phyloP scores from a whole-genome alignment of 2,329 filamentous ascomycete genomes.

The Blastomyces percursus region DNA sequence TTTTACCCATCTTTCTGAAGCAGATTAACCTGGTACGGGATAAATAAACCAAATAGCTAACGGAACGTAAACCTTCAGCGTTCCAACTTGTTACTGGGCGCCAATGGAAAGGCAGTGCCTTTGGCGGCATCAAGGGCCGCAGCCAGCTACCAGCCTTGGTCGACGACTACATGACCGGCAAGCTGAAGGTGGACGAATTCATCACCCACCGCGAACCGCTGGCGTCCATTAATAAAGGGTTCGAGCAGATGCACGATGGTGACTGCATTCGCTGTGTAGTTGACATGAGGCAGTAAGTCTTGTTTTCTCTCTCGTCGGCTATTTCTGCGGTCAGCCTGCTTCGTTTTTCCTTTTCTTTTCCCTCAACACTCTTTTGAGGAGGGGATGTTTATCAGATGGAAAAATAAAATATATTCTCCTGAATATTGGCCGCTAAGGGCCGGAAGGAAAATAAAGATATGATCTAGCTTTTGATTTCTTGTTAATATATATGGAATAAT shows the following conservation, averaged over 20 bases:
- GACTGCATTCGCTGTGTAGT: conserved; percentile 96
- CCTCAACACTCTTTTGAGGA: background rate
- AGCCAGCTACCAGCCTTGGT: conserved; percentile 82
- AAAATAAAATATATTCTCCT: no score
- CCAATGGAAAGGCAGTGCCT: conserved; percentile 95
- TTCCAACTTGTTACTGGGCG: conserved; percentile 98
- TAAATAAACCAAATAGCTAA: background rate
- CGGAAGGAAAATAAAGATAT: background rate
- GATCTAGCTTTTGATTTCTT: background rate
- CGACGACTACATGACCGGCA: conserved; percentile 74
- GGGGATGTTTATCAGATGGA: background rate
- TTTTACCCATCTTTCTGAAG: background rate
- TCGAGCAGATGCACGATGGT: conserved; percentile 86
- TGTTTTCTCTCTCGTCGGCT: background rate
- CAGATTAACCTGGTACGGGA: background rate
- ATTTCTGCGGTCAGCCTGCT: background rate
- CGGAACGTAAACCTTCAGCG: conserved; percentile 41
- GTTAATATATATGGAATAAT: background rate
- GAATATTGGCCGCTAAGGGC: background rate
- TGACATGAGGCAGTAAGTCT: conserved; percentile 41
- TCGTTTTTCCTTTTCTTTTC: background rate
- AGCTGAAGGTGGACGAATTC: conserved; percentile 97
- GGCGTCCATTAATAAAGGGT: conserved; percentile 75
- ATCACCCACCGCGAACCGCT: conserved; percentile 90
- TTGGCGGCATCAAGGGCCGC: conserved; percentile 96